Conservation (phyloP, 1,284 basidiomycete species). For the Tranzscheliella williamsii region DNA sequence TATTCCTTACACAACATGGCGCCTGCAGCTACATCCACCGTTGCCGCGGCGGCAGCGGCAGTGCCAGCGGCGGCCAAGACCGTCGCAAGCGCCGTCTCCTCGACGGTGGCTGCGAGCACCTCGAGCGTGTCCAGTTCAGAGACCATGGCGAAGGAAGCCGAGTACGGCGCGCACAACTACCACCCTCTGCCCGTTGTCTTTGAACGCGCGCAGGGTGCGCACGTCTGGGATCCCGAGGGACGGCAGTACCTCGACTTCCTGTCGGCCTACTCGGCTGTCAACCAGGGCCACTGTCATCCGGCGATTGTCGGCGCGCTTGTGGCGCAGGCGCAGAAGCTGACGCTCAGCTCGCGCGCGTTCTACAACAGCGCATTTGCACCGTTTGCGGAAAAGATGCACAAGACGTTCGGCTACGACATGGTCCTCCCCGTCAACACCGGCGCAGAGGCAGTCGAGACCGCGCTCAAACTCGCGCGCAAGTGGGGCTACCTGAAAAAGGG, state of each 20-base stretch:
- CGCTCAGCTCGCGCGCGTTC: constrained; percentile 92
- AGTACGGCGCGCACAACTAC: constrained; percentile 83
- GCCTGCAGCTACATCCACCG: constrained; percentile 33
- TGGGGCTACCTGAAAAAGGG: constrained; percentile 69
- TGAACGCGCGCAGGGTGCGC: constrained; percentile 83
- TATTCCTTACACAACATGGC: constrained; percentile 17
- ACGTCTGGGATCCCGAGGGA: constrained; percentile 95
- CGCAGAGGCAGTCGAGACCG: constrained; percentile 91
- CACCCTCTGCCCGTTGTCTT: constrained; percentile 95
- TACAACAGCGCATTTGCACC: constrained; percentile 88
- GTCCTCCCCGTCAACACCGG: constrained; percentile 99
- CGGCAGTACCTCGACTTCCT: constrained; percentile 71
- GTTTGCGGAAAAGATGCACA: constrained; percentile 83
- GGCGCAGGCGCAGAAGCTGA: constrained; percentile 84
- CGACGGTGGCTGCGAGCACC: constrained; percentile 21
- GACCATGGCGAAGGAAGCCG: constrained; percentile 79
- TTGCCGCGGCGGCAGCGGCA: constrained; percentile 12
- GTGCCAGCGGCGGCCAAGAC: constrained; percentile 32
- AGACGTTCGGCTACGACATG: constrained; percentile 70
- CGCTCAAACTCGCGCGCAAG: constrained; percentile 64
- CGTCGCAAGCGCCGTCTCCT: constrained; percentile 17
- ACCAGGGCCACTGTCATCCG: constrained; percentile 91
- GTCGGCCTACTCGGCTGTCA: constrained; percentile 88
- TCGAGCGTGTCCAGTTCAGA: constrained; percentile 64
- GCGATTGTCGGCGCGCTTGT: constrained; percentile 79